Conservation (phyloP, 345 rosid genomes). For the Toxicodendron radicans region DNA sequence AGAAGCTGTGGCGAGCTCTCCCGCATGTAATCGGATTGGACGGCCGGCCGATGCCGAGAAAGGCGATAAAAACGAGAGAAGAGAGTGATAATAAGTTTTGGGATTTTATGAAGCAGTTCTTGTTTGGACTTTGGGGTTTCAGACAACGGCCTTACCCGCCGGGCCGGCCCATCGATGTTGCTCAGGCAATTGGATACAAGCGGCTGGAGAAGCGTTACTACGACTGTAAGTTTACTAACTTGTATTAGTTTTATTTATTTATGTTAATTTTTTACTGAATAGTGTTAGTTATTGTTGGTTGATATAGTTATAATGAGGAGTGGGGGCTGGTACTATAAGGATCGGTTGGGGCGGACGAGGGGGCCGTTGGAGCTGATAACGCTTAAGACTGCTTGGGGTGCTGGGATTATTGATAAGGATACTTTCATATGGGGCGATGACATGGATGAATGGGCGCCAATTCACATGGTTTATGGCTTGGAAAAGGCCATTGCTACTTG, state of each 20-base stretch:
- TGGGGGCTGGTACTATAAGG: slow-evolving; percentile 86
- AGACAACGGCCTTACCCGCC: slow-evolving; percentile 86
- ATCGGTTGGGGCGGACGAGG: slow-evolving; percentile 84
- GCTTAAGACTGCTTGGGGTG: slow-evolving; percentile 92
- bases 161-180: slow-evolving; percentile 77
- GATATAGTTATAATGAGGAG: slow-evolving; percentile 76
- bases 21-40: slow-evolving; percentile 77
- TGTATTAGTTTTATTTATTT: background rate
- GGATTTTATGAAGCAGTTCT: slow-evolving; percentile 83
- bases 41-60: slow-evolving; percentile 89
- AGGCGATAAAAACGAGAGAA: slow-evolving; percentile 61
- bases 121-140: slow-evolving; percentile 91
- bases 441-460: slow-evolving; percentile 97
- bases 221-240: slow-evolving; percentile 43
- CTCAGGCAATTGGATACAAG: slow-evolving; percentile 92
- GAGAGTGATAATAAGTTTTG: slow-evolving; percentile 93
- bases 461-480: slow-evolving; percentile 90
- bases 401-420: slow-evolving; percentile 79
- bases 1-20: slow-evolving; percentile 64
- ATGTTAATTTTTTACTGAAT: background rate
- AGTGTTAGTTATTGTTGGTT: background rate
- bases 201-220: slow-evolving; percentile 80
- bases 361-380: slow-evolving; percentile 88
- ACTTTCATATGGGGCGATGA: slow-evolving; percentile 96
- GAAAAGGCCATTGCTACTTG: slow-evolving; percentile 93